Evolutionary conservation across 768 basidiomycete species (phyloP), one percentile per base, ranked within the genome.

Genomic region (Pisolithus sp.): DNA sequence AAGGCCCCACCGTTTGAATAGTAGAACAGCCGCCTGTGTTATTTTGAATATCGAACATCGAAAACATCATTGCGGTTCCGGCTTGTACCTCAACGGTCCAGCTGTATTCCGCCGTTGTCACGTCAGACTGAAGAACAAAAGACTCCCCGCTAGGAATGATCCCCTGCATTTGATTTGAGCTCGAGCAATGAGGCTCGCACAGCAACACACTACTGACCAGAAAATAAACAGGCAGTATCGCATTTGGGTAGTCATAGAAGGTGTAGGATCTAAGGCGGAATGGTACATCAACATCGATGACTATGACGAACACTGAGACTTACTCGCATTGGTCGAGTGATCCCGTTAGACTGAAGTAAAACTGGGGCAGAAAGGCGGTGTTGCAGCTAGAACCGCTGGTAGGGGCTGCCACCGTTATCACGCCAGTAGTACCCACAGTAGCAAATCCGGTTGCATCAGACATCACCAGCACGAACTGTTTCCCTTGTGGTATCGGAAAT

Each of bases 371-470:
- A 57, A 66, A 63, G 10, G 71, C 68, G 0, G 77, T 77, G 53
- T 79, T 71, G 65, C 87, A 89, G 13, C 58, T 66, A 10, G 57
- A 53, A 26, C 55, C 23, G 28, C 73, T 76, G 15, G 71, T 61
- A 2, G 81, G 73, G 9, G 66, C 49, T 37, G 73, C 79, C 15
- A 81, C 79, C 1, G 70, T 73, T 39, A 83, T 56, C 6, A 85
- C 46, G 39, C 65, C 52, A 8, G 80, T 76, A 23, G 73, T 71
- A 23, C 85, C 87, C 5, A 86, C 88, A 8, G 81, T 71, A 40
- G 71, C 85, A 61, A 83, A 87, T 1, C 85, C 85, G 24, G 76
- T 77, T 18, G 80, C 72, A 61, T 90, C 88, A 24, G 83, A 88
- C 83, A 89, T 85, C 30, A 79, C 74, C n/a, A 83, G 52, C 15